Evolutionary conservation across 2,329 filamentous ascomycete species (phyloP).

Genomic region (Nigrospora oryzae): DNA sequence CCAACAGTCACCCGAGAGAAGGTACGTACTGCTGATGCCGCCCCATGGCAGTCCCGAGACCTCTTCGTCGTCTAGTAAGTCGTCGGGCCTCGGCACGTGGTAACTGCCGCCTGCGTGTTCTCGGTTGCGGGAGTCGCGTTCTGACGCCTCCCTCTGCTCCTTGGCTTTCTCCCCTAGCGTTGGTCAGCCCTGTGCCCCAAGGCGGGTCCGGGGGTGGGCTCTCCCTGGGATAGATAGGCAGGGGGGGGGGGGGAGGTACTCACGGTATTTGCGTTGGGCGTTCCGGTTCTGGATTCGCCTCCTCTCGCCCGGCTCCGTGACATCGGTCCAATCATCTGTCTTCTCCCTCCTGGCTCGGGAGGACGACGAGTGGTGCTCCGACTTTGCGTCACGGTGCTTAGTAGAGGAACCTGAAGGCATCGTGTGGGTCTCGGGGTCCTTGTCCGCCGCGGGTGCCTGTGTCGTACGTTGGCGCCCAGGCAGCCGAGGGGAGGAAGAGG

Average conservation of each 20-base stretch:
- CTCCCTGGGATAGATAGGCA: too few species aligned
- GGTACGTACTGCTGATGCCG: constrained; percentile 38
- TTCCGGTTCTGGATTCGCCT: constrained; percentile 69
- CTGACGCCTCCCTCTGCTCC: constrained; percentile 57
- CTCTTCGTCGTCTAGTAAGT: constrained; percentile 43
- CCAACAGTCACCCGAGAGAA: too few species aligned
- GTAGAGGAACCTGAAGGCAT: constrained; percentile 22
- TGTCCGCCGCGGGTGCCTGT: constrained; percentile 5
- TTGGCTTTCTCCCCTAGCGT: constrained; percentile 58
- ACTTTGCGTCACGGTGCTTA: constrained; percentile 24
- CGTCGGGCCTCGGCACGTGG: constrained; percentile 47
- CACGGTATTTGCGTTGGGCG: constrained; percentile 70
- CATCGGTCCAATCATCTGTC: constrained; percentile 59
- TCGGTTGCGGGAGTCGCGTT: constrained; percentile 56
- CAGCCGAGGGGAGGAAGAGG: constrained; percentile 7
- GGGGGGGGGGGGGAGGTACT: constrained; percentile 18
- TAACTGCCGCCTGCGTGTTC: constrained; percentile 58
- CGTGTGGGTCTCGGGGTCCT: constrained; percentile 5
- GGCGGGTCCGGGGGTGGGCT: neutral
- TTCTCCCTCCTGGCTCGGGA: constrained; percentile 29
- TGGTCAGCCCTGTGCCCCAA: neutral
- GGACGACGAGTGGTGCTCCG: constrained; percentile 23
- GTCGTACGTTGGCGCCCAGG: neutral
- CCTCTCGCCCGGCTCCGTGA: constrained; percentile 63
- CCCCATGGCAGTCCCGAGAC: constrained; percentile 67